Conservation (phyloP, 108 stramenopile genomes). For the Schizochytrium sp. region DNA sequence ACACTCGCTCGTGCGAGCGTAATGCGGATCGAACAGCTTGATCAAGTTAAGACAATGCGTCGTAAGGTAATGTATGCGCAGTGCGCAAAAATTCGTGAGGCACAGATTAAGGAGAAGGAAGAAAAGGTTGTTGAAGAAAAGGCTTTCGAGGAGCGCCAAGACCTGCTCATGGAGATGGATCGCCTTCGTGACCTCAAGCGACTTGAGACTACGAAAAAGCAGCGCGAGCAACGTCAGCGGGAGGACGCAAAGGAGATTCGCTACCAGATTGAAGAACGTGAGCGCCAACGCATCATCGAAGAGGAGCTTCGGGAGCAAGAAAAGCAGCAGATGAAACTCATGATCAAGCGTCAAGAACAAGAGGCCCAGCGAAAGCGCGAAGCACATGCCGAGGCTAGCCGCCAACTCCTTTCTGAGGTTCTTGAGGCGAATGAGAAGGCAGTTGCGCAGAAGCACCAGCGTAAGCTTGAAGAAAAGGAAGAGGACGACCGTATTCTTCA, state of each 20-base stretch:
- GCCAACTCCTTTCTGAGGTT: slow-evolving; percentile 52
- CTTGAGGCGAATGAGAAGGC: slow-evolving; percentile 58
- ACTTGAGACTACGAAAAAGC: slow-evolving; percentile 20
- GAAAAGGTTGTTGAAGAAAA: slow-evolving; percentile 25
- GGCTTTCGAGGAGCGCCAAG: slow-evolving; percentile 29
- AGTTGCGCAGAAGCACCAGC: neutral
- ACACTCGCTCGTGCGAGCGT: neutral
- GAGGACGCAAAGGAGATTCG: slow-evolving; percentile 47
- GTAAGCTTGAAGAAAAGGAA: slow-evolving; percentile 42
- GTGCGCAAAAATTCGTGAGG: slow-evolving; percentile 60
- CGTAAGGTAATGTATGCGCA: slow-evolving; percentile 61
- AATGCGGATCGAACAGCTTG: slow-evolving; percentile 35
- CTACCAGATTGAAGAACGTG: slow-evolving; percentile 57
- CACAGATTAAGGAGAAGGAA: slow-evolving; percentile 61
- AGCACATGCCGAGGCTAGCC: neutral
- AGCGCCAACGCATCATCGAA: neutral
- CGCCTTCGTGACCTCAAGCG: slow-evolving; percentile 58
- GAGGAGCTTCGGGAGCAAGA: slow-evolving; percentile 60
- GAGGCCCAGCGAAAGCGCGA: slow-evolving; percentile 25
- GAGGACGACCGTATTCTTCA: slow-evolving; percentile 59
- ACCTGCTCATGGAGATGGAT: slow-evolving; percentile 59
- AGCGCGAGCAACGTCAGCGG: slow-evolving; percentile 45
- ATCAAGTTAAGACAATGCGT: slow-evolving; percentile 62
- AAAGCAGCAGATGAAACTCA: slow-evolving; percentile 31
- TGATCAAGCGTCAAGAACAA: slow-evolving; percentile 44